These are phyloP conservation scores for Ceratobasidium sp. DNA, from an alignment of 1,284 basidiomycete species.

Conservation along the genomic window DNA sequence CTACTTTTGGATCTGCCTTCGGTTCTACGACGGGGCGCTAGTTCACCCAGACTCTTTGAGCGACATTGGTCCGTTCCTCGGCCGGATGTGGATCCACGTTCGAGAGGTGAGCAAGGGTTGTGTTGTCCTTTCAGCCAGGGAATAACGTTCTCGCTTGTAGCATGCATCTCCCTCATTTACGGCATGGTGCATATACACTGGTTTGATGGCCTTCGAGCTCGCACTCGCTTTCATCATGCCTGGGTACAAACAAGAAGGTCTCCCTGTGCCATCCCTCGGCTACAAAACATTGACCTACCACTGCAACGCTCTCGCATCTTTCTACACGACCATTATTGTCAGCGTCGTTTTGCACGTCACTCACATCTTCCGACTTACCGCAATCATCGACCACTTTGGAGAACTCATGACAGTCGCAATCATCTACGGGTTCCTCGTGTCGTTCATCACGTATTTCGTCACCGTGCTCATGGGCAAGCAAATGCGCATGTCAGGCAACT, in stretches of 20 bases:
- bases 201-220: conserved; percentile 90
- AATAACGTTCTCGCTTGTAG: conserved; percentile 57
- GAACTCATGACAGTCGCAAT: conserved; percentile 96
- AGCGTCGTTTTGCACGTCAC: conserved; percentile 82
- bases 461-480: conserved; percentile 81
- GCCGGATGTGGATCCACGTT: conserved; percentile 86
- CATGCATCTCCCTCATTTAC: conserved; percentile 91
- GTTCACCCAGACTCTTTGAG: conserved; percentile 77
- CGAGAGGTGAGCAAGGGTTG: conserved; percentile 66
- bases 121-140: background rate
- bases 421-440: conserved; percentile 87
- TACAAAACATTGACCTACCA: conserved; percentile 96
- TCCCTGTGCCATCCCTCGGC: conserved; percentile 89
- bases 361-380: conserved; percentile 88
- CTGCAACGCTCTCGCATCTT: conserved; percentile 91
- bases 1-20: conserved; percentile 98
- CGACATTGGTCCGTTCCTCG: conserved; percentile 83
- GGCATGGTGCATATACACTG: conserved; percentile 89
- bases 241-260: conserved; percentile 92
- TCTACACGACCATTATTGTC: conserved; percentile 87
- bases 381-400: conserved; percentile 97
- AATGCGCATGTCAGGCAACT: conserved; percentile 92
- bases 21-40: conserved; percentile 92
- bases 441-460: conserved; percentile 81
- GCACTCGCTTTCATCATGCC: conserved; percentile 91